Percentiles rank a stretch among this genome's conserved stretches.
Evolutionary conservation across 2,329 filamentous ascomycete species (phyloP).

Genomic region (Diaporthe sp.): DNA sequence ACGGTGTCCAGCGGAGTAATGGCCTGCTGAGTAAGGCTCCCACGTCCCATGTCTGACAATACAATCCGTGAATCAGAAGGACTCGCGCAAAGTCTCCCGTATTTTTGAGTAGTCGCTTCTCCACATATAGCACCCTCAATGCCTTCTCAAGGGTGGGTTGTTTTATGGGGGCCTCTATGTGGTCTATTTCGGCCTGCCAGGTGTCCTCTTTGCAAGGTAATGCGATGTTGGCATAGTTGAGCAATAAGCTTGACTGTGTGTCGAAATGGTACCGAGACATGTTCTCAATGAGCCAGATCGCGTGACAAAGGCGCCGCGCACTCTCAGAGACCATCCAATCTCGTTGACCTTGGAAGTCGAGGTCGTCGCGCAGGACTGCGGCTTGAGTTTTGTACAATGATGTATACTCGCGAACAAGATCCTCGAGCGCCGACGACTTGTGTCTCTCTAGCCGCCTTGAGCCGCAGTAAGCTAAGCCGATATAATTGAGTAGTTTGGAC

Average conservation of each 20-base stretch:
- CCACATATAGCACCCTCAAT: conserved; percentile 28
- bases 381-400: conserved; percentile 10
- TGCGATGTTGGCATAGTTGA: conserved; percentile 22
- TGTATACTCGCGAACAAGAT: conserved; percentile 10
- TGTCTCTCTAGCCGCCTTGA: conserved; percentile 25
- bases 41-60: conserved; percentile 35
- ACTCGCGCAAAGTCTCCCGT: conserved; percentile 30
- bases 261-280: conserved; percentile 33
- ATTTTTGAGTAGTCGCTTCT: conserved; percentile 28
- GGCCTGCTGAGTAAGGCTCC: conserved; percentile 5
- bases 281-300: conserved; percentile 31
- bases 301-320: conserved; percentile 29
- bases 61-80: conserved; percentile 24
- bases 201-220: conserved; percentile 32
- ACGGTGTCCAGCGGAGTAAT: conserved; percentile 34
- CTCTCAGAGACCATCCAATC: conserved; percentile 21
- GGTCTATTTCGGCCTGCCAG: conserved; percentile 1
- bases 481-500: conserved; percentile 34
- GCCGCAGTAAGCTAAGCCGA: conserved; percentile 32
- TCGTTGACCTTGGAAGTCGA: neutral
- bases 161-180: neutral
- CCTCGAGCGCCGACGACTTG: conserved; percentile 10
- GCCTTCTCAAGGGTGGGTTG: conserved; percentile 30
- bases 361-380: neutral
- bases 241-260: neutral